A percentile compares a stretch with the other conserved stretches of the same genome.
phyloP scores from a whole-genome alignment of 768 basidiomycete genomes.

The Amanita fuliginea region DNA sequence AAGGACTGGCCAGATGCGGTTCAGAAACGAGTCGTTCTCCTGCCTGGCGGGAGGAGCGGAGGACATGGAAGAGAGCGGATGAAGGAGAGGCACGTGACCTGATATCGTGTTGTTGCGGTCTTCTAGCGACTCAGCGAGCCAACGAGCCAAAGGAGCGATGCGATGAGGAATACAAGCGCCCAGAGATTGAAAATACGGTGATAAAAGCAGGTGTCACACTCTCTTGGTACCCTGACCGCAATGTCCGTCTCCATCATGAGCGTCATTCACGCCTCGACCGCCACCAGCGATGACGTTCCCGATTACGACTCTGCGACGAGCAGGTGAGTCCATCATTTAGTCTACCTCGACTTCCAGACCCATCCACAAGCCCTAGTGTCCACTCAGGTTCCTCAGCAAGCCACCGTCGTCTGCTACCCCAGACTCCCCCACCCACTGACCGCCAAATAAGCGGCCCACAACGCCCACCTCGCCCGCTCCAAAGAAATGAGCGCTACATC shows the following conservation, averaged over 20 bases:
- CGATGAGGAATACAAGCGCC: too few relatives aligned
- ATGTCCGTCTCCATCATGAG: conserved; percentile 4
- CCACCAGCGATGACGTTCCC: conserved; percentile 21
- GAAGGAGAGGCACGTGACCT: not conserved
- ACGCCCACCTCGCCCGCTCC: conserved; percentile 14
- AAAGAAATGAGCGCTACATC: conserved; percentile 30
- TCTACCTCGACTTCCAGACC: too few relatives aligned
- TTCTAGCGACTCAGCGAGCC: too few relatives aligned
- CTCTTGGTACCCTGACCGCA: not conserved
- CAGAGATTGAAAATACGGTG: too few relatives aligned
- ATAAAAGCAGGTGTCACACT: too few relatives aligned
- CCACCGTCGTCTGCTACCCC: conserved; percentile 5
- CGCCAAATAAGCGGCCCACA: conserved; percentile 7
- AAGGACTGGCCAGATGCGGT: conserved; percentile 11
- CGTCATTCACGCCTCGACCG: not conserved
- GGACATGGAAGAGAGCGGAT: not conserved
- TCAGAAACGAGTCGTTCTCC: conserved; percentile 12
- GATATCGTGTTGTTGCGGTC: too few relatives aligned
- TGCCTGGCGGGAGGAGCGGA: conserved; percentile 4
- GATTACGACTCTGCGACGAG: conserved; percentile 27
- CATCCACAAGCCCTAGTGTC: too few relatives aligned
- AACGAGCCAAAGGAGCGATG: too few relatives aligned
- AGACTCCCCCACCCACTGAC: conserved; percentile 7
- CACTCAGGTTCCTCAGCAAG: not conserved
- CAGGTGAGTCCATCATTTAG: conserved; percentile 19